A percentile compares a stretch with the other conserved stretches of the same genome.
Conservation (phyloP, 805 yeast species). For the Millerago galiae region DNA sequence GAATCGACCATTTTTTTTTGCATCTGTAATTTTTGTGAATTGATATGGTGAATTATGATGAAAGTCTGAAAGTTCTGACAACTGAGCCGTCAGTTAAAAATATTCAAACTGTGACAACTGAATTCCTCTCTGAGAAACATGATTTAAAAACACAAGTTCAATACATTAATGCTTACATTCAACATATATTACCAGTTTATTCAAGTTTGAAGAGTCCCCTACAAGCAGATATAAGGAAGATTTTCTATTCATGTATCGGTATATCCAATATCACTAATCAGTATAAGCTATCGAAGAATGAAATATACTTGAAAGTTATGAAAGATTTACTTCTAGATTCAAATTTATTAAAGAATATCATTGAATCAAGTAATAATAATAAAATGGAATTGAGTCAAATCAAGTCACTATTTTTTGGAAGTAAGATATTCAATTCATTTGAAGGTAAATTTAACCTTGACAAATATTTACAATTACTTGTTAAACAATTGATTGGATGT, state of each 20-base stretch:
- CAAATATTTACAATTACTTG: conserved; percentile 11
- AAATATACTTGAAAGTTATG: conserved; percentile 14
- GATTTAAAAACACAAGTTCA: conserved; percentile 11
- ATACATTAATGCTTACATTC: conserved; percentile 14
- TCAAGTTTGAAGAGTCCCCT: conserved; percentile 12
- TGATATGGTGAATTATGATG: background rate
- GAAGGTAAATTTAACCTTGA: conserved; percentile 17
- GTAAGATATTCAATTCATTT: conserved; percentile 19
- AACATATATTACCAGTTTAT: conserved; percentile 19
- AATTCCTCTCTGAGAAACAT: conserved; percentile 3
- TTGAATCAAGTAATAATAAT: conserved; percentile 7
- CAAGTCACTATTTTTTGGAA: conserved; percentile 20
- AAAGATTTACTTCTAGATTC: conserved; percentile 18
- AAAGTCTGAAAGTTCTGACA: conserved; percentile 7
- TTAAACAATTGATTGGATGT: conserved; percentile 12
- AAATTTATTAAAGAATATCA: conserved; percentile 7
- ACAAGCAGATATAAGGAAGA: conserved; percentile 11
- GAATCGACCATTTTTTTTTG: background rate
- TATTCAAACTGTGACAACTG: conserved; percentile 11
- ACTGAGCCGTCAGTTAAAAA: conserved; percentile 9
- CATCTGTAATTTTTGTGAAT: background rate
- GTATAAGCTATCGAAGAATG: conserved; percentile 18
- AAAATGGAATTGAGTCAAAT: conserved; percentile 12
- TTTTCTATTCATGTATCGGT: conserved; percentile 14
- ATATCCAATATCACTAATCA: conserved; percentile 17